These are phyloP conservation scores for Royoungia palumana DNA, from an alignment of 768 basidiomycete species.

Conservation along the genomic window DNA sequence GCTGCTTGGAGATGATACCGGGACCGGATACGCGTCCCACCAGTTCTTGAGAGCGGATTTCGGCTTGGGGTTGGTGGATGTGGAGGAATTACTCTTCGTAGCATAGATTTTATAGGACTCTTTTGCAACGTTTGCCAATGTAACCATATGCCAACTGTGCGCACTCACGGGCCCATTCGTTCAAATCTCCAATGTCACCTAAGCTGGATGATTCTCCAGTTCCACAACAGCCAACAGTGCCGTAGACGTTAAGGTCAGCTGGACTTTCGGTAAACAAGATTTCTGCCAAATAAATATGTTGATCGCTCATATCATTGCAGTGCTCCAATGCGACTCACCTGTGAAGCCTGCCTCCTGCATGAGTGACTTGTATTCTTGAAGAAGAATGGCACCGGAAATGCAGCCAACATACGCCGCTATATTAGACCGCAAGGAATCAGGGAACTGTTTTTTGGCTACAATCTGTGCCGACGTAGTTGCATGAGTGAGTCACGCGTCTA, in stretches of 20 bases:
- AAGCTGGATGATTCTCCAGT: not conserved
- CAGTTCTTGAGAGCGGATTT: conserved; percentile 36
- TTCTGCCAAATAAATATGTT: conserved; percentile 29
- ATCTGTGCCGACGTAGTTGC: conserved; percentile 31
- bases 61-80: not conserved
- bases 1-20: conserved; percentile 25
- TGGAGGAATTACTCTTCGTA: conserved; percentile 27
- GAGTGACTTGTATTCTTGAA: conserved; percentile 38
- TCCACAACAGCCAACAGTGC: conserved; percentile 12
- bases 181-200: conserved; percentile 33
- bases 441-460: conserved; percentile 43
- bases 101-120: conserved; percentile 50
- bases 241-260: conserved; percentile 42
- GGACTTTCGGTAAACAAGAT: conserved; percentile 37
- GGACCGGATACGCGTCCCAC: conserved; percentile 54
- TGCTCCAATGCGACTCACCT: conserved; percentile 26
- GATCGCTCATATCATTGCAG: not conserved
- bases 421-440: conserved; percentile 40
- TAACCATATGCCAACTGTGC: not conserved
- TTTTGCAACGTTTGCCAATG: conserved; percentile 17
- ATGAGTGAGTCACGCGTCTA: not conserved
- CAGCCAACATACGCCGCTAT: conserved; percentile 43
- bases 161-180: conserved; percentile 44
- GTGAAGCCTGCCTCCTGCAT: conserved; percentile 41
- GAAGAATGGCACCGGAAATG: conserved; percentile 43